These are phyloP conservation scores for Jackrogersella multiformis DNA, from an alignment of 495 filamentous ascomycete species.

Conservation along the genomic window DNA sequence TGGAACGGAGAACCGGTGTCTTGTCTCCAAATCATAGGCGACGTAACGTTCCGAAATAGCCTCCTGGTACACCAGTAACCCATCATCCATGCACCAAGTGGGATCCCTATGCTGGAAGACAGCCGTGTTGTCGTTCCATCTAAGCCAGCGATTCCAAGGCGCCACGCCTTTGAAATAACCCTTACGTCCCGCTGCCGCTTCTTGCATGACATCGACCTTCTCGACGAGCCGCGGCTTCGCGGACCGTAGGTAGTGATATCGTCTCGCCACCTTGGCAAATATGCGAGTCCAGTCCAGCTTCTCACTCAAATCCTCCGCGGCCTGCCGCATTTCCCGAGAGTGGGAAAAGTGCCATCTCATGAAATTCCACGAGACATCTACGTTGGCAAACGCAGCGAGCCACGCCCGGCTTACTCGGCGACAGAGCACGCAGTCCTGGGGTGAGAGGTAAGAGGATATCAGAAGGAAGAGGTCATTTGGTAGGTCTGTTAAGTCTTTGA, in stretches of 20 bases:
- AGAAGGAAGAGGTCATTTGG: conserved; percentile 64
- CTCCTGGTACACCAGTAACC: conserved; percentile 66
- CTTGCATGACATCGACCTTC: conserved; percentile 51
- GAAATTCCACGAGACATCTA: conserved; percentile 55
- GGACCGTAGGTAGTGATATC: conserved; percentile 64
- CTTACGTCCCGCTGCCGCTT: conserved; percentile 20
- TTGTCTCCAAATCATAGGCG: conserved; percentile 63
- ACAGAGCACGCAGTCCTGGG: conserved; percentile 62
- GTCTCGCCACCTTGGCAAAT: conserved; percentile 63
- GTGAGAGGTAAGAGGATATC: conserved; percentile 60
- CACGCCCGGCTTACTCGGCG: conserved; percentile 66
- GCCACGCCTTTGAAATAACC: conserved; percentile 53
- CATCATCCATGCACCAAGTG: conserved; percentile 65
- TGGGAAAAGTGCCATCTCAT: conserved; percentile 63
- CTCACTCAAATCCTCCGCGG: conserved; percentile 28
- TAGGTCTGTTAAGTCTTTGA: conserved; percentile 57
- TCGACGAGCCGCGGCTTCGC: conserved; percentile 61
- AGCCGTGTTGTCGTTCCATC: conserved; percentile 53
- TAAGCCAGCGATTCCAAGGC: conserved; percentile 65
- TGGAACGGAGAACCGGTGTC: conserved; percentile 58
- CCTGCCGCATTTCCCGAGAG: conserved; percentile 62
- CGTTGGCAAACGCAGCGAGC: conserved; percentile 63
- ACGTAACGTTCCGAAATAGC: conserved; percentile 51
- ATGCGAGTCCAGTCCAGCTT: conserved; percentile 51
- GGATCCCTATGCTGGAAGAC: conserved; percentile 63